phyloP scores from a whole-genome alignment of 164 flowering plant genomes.

The Akebia trifoliata region DNA sequence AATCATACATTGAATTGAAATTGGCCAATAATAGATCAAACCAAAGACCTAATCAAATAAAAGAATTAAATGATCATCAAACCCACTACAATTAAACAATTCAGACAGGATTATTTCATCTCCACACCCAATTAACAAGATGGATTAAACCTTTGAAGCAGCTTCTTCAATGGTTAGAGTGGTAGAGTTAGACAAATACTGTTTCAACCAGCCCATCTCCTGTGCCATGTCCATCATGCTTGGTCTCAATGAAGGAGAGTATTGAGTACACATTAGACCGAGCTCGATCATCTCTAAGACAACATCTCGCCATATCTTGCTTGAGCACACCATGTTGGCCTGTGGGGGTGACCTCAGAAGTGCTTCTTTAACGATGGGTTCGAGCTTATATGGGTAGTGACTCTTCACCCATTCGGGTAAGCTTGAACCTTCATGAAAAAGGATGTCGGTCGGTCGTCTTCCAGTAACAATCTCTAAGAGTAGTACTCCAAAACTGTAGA shows the following conservation, averaged over 20 bases:
- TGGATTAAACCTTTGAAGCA: not conserved
- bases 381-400: conserved; percentile 48
- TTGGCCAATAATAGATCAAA: too few species aligned
- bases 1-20: too few species aligned
- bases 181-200: conserved; percentile 37
- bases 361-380: conserved; percentile 44
- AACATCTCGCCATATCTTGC: conserved; percentile 36
- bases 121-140: too few species aligned
- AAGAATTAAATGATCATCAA: too few species aligned
- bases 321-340: not conserved
- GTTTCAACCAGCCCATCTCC: conserved; percentile 64
- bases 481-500: conserved; percentile 81
- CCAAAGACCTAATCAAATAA: too few species aligned
- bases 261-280: conserved; percentile 76
- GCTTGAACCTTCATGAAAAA: conserved; percentile 55
- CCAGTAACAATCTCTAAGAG: conserved; percentile 66
- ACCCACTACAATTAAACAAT: too few species aligned
- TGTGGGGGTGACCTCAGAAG: conserved; percentile 22
- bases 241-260: conserved; percentile 57
- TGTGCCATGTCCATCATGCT: conserved; percentile 66
- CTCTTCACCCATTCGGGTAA: conserved; percentile 75
- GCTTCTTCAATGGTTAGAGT: conserved; percentile 12
- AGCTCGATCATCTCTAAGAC: conserved; percentile 70
- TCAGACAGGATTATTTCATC: too few species aligned
- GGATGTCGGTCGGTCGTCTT: conserved; percentile 66